These are phyloP conservation scores for Phytophthora nicotianae DNA, from an alignment of 352 stramenopile species.

Conservation along the genomic window DNA sequence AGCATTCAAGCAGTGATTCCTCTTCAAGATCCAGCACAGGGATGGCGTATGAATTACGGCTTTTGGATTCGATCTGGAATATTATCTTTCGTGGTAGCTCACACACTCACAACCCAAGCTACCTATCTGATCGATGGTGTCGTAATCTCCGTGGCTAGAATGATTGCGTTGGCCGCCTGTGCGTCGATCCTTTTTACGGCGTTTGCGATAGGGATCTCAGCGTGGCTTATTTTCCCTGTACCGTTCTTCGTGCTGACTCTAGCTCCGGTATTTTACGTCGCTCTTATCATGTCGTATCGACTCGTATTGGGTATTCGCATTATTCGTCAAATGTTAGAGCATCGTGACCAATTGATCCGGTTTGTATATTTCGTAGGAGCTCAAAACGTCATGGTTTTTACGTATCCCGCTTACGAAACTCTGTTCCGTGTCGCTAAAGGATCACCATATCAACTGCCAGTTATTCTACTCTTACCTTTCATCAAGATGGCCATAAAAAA, in stretches of 20 bases:
- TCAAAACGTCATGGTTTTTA: constrained; percentile 14
- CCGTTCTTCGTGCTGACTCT: constrained; percentile 24
- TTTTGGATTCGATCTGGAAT: constrained; percentile 17
- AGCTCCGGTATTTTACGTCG: constrained; percentile 19
- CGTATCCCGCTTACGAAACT: constrained; percentile 29
- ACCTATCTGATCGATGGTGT: constrained; percentile 12
- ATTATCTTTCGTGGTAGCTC: constrained; percentile 4
- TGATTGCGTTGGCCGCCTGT: neutral
- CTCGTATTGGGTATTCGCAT: constrained; percentile 6
- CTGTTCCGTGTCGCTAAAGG: constrained; percentile 14
- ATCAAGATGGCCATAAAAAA: constrained; percentile 27
- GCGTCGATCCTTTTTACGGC: constrained; percentile 11
- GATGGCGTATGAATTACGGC: constrained; percentile 6
- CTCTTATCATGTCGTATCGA: constrained; percentile 18
- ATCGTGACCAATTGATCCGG: constrained; percentile 12
- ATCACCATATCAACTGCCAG: constrained; percentile 13
- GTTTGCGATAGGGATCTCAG: constrained; percentile 13
- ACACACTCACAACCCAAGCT: constrained; percentile 17
- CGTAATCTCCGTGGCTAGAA: neutral
- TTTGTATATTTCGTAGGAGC: constrained; percentile 14
- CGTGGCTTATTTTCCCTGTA: constrained; percentile 20
- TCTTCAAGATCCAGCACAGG: constrained; percentile 2
- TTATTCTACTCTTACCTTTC: neutral
- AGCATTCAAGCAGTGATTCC: constrained; percentile 2
- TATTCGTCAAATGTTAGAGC: constrained; percentile 13